A percentile compares a stretch with the other conserved stretches of the same genome.
phyloP scores from a whole-genome alignment of 768 basidiomycete species.

The Tulasnella sp. region DNA sequence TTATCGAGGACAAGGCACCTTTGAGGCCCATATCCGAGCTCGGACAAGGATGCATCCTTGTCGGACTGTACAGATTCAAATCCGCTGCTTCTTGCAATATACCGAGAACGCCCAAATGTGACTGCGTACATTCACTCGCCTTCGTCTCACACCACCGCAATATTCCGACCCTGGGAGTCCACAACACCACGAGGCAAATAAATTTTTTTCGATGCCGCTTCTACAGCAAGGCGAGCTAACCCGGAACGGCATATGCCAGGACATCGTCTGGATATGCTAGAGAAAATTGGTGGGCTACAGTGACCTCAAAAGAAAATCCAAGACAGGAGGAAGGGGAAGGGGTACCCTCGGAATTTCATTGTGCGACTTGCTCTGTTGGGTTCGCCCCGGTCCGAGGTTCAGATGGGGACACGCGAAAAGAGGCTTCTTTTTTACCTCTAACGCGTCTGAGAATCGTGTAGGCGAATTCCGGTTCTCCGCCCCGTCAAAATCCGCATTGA shows the following conservation, averaged over 20 bases:
- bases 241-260: background rate
- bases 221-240: background rate
- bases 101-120: background rate
- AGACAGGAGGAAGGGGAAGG: background rate
- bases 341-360: background rate
- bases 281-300: background rate
- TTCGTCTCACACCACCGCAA: no score
- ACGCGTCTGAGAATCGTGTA: no score
- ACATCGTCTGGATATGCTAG: background rate
- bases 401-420: background rate
- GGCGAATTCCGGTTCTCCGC: background rate
- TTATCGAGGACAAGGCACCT: background rate
- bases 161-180: background rate
- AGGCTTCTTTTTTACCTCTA: background rate
- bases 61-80: background rate
- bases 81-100: background rate
- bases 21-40: background rate
- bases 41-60: background rate
- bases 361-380: background rate
- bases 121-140: no score
- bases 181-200: background rate
- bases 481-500: constrained; percentile 1
- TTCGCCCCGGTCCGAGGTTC: background rate
- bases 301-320: background rate
- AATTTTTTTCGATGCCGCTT: background rate